Evolutionary conservation across 768 basidiomycete genomes (phyloP), one percentile per base, ranked within the genome.

Genomic region (Amanita pallidorosea): DNA sequence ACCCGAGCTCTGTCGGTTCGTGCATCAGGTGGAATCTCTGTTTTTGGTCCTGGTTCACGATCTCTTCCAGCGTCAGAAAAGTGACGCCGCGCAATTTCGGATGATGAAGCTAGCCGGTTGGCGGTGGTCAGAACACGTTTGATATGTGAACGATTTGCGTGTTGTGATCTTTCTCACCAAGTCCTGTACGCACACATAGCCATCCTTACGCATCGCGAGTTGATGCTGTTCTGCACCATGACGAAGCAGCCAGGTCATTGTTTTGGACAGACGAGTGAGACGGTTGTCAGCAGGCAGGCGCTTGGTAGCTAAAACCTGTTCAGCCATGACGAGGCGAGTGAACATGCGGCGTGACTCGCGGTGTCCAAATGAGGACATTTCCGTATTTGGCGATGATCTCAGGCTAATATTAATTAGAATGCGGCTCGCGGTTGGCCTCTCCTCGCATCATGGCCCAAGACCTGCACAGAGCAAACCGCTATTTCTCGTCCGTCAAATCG

Each of bases 201-300:
- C 95, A 60, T 97, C 95, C 27, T 72, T 60, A 7, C 94, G 79
- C 70, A 97, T 85, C 4, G 68, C 58, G 4, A 97, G 61, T 1
- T 83, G 78, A 54, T 94, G 83, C 34, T 77, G 79, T 55, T 79
- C 71, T 17, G 93, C 91, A 0, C 87, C 90, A 63, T 98, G 95
- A 3, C 94, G 78, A n/a, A 98, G 77, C 22, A 98, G 70, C 77
- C 86, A 97, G 0, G 92, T 85, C 7, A 98, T 67, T 0, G 88
- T 88, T 65, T 96, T 97, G 12, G 88, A 91, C 12, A 88, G 58
- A 9, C 80, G 75, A 5, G 86, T 77, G 45, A 85, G 47, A 5
- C 47, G 23, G 2, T 2, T 37, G 5, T 40, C 25, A 31, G 11
- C 11, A 2, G 43, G 25, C 0, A 29, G n/a, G 15, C 23, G 43